Conservation (phyloP, 106 monocot genomes). For the Alisma plantagoaquatica region DNA sequence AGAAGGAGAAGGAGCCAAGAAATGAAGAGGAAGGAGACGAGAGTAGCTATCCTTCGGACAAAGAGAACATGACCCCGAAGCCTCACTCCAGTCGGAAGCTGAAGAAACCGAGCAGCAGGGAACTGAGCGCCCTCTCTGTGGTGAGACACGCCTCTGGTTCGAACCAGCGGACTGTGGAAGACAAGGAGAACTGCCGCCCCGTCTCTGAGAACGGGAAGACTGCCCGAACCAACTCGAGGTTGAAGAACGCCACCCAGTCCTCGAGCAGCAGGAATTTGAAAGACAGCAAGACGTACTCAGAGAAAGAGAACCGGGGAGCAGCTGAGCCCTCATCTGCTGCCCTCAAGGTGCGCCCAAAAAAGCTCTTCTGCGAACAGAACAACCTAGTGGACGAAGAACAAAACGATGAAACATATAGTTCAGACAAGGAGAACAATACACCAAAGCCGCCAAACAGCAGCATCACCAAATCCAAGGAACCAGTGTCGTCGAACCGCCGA, state of each 20-base stretch:
- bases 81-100: not conserved
- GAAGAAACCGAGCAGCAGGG: not conserved
- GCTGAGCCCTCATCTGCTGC: no score
- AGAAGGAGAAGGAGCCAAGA: no score
- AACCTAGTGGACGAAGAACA: no score
- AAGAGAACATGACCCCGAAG: constrained; percentile 27
- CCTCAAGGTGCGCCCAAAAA: no score
- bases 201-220: not conserved
- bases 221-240: no score
- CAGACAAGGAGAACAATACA: constrained; percentile 17
- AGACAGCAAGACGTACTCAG: no score
- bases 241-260: no score
- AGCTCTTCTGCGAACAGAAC: no score
- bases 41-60: constrained; percentile 7
- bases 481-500: not conserved
- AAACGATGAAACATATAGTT: no score
- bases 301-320: not conserved
- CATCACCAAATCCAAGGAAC: not conserved
- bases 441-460: not conserved
- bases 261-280: no score
- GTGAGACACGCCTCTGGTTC: not conserved
- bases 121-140: not conserved
- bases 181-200: not conserved
- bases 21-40: not conserved
- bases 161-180: no score